phyloP scores from a whole-genome alignment of 768 basidiomycete species.

The Mycena galericulata region DNA sequence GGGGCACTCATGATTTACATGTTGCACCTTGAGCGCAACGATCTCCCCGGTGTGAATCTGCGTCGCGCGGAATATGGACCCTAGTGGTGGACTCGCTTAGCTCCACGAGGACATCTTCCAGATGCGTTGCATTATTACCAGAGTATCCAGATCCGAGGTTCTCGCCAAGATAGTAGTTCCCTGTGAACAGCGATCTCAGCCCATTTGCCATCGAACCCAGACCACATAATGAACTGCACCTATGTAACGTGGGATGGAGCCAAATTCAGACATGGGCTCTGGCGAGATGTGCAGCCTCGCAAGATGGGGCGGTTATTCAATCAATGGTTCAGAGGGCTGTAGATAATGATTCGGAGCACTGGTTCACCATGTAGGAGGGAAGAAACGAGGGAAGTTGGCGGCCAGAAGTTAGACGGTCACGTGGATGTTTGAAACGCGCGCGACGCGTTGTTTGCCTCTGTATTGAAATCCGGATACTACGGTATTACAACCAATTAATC shows the following conservation, averaged over 20 bases:
- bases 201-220: too few relatives aligned
- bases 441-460: conserved; percentile 14
- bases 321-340: not conserved
- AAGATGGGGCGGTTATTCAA: not conserved
- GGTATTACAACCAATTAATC: too few relatives aligned
- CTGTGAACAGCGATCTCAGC: conserved; percentile 60
- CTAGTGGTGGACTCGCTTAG: conserved; percentile 52
- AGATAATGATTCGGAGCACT: conserved; percentile 16
- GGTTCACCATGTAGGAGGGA: conserved; percentile 21
- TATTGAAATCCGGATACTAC: too few relatives aligned
- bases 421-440: not conserved
- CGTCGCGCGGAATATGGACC: conserved; percentile 75
- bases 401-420: too few relatives aligned
- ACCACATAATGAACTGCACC: too few relatives aligned
- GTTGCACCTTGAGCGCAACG: conserved; percentile 84
- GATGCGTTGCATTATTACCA: conserved; percentile 56
- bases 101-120: not conserved
- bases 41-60: conserved; percentile 67
- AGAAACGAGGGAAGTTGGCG: not conserved
- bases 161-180: conserved; percentile 71
- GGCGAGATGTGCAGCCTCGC: too few relatives aligned
- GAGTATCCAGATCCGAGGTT: conserved; percentile 81
- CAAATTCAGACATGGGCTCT: conserved; percentile 23
- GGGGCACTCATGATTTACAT: conserved; percentile 76
- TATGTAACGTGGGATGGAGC: too few relatives aligned